A percentile compares a stretch with the other conserved stretches of the same genome.
Evolutionary conservation across 2,329 filamentous ascomycete genomes (phyloP).

Genomic region (Dothidotthia symphoricarpi): DNA sequence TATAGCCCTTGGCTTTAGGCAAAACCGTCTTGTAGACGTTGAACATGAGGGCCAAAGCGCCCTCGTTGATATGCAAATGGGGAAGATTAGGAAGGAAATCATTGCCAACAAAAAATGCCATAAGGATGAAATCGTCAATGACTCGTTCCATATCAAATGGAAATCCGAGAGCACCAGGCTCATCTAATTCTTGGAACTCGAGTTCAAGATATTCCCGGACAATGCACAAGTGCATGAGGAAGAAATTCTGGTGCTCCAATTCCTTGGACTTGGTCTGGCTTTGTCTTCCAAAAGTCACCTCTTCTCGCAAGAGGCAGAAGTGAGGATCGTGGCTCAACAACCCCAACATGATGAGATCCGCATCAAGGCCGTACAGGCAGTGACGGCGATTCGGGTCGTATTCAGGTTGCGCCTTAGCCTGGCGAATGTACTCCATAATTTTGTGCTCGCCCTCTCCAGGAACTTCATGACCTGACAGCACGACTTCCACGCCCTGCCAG

Average conservation of each 20-base stretch:
- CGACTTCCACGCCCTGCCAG: constrained; percentile 95
- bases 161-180: constrained; percentile 69
- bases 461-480: constrained; percentile 95
- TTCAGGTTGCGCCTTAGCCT: constrained; percentile 89
- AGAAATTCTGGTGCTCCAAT: constrained; percentile 98
- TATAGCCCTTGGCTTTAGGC: constrained; percentile 85
- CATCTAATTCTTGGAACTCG: constrained; percentile 90
- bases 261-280: constrained; percentile 90
- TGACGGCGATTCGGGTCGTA: constrained; percentile 94
- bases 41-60: constrained; percentile 95
- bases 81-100: constrained; percentile 98
- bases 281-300: constrained; percentile 92
- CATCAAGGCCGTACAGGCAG: constrained; percentile 95
- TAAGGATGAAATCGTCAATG: constrained; percentile 98
- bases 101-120: constrained; percentile 99
- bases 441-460: constrained; percentile 99
- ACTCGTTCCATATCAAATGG: constrained; percentile 90
- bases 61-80: constrained; percentile 96
- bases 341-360: constrained; percentile 97
- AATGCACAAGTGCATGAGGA: constrained; percentile 93
- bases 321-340: constrained; percentile 96
- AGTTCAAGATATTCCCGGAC: constrained; percentile 95
- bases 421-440: constrained; percentile 99
- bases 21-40: constrained; percentile 90
- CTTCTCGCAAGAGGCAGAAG: constrained; percentile 94